A percentile compares a stretch with the other conserved stretches of the same genome.
phyloP scores from a whole-genome alignment of 2,329 filamentous ascomycete species.

The Alternaria burnsii region DNA sequence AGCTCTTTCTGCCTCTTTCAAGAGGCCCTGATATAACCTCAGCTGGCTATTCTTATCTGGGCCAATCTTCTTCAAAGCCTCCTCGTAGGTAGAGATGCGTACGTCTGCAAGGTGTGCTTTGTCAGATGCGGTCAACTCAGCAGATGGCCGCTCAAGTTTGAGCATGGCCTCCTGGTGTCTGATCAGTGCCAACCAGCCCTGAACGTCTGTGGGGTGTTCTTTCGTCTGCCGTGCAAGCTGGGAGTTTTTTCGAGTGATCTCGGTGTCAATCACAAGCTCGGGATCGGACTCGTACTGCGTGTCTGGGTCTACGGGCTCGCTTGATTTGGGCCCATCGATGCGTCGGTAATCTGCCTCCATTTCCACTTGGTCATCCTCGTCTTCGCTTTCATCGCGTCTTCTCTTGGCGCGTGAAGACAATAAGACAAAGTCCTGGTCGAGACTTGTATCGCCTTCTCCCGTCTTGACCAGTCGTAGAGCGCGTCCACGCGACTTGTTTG shows the following conservation, averaged over 20 bases:
- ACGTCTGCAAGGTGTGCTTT: slow-evolving; percentile 76
- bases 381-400: slow-evolving; percentile 29
- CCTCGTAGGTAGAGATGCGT: slow-evolving; percentile 80
- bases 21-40: slow-evolving; percentile 70
- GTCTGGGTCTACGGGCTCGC: slow-evolving; percentile 47
- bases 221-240: slow-evolving; percentile 71
- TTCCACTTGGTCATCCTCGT: slow-evolving; percentile 16
- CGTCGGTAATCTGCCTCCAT: slow-evolving; percentile 49
- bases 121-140: slow-evolving; percentile 67
- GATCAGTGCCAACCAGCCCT: slow-evolving; percentile 81
- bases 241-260: slow-evolving; percentile 62
- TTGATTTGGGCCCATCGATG: slow-evolving; percentile 36
- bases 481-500: slow-evolving; percentile 33
- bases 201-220: slow-evolving; percentile 70
- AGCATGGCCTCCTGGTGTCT: slow-evolving; percentile 77
- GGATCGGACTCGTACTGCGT: slow-evolving; percentile 44
- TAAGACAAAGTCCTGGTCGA: slow-evolving; percentile 42
- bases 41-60: slow-evolving; percentile 60
- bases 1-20: slow-evolving; percentile 76
- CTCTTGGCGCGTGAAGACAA: slow-evolving; percentile 32
- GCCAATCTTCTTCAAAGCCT: slow-evolving; percentile 70
- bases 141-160: slow-evolving; percentile 54
- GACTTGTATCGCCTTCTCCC: slow-evolving; percentile 3
- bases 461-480: slow-evolving; percentile 37
- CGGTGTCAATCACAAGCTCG: slow-evolving; percentile 28